Conservation (phyloP, 225 moss, liverwort and hornwort genomes). For the Asterella californica region DNA sequence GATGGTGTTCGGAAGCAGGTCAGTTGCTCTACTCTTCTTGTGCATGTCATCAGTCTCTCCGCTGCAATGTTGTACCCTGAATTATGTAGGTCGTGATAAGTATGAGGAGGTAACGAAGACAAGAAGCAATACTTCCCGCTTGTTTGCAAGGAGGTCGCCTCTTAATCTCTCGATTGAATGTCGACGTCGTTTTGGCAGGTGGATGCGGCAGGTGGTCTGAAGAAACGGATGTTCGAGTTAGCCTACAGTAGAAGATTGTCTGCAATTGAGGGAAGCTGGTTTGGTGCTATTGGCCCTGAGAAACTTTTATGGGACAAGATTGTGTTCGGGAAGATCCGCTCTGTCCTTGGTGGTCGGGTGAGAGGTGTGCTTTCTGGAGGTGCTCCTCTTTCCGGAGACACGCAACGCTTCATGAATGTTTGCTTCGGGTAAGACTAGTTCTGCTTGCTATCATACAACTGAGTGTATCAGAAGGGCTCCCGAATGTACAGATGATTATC, state of each 20-base stretch:
- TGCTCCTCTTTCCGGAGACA: constrained; percentile 90
- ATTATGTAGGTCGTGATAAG: too few relatives aligned
- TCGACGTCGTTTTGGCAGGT: constrained; percentile 45
- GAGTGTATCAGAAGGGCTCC: background rate
- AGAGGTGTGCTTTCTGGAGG: constrained; percentile 92
- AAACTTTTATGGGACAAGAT: constrained; percentile 69
- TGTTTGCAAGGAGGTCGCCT: background rate
- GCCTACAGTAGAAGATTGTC: constrained; percentile 81
- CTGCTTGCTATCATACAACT: background rate
- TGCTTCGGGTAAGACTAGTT: constrained; percentile 66
- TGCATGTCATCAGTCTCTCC: background rate
- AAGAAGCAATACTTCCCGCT: background rate
- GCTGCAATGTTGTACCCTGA: background rate
- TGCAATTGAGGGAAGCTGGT: constrained; percentile 81
- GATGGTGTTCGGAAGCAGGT: constrained; percentile 96
- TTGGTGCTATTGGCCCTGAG: constrained; percentile 86
- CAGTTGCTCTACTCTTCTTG: background rate
- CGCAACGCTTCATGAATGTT: constrained; percentile 95
- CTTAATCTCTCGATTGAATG: background rate
- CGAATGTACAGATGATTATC: background rate
- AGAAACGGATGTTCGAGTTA: constrained; percentile 70
- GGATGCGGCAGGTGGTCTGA: constrained; percentile 67
- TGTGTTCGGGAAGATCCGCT: constrained; percentile 79
- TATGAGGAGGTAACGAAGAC: too few relatives aligned
- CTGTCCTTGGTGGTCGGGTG: constrained; percentile 80